Evolutionary conservation across 2,329 filamentous ascomycete genomes (phyloP), one percentile per base, ranked within the genome.

Genomic region (Colletotrichum viniferum): DNA sequence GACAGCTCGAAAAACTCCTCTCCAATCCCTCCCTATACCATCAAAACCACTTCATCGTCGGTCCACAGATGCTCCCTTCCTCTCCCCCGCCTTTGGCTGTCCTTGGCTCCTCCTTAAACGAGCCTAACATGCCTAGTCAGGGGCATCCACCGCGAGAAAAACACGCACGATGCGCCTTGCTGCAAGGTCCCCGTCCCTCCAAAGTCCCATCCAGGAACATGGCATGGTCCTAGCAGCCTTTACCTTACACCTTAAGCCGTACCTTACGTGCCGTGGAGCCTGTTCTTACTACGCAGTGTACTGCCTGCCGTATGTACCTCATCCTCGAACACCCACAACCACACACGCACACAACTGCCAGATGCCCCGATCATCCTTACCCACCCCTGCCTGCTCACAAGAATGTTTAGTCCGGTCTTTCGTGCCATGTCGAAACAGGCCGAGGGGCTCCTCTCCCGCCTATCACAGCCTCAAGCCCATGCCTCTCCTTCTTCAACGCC

Each of bases 401-500:
- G 81, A 79, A 78, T 76, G 69, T 70, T 77, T 78, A 77, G 77
- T 76, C 72, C 61, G 52, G 71, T 74, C 72, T 77, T 66, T 48
- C 8, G 77, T 67, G 74, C 69, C 67, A 67, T 69, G 77, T 74
- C 77, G 77, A 78, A 78, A 78, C 77, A 77, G 64, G 72, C 75
- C 75, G 64, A 77, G 71, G 71, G 71, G 64, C 65, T 63, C 24
- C 58, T 69, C 69, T 70, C 74, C 73, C 76, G 76, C 82, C 82
- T 84, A 83, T 83, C 82, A 83, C 76, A 71, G 70, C 60, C 74
- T 61, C 58, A 38, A 77, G 56, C 60, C 75, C 32, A 68, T 61
- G 24, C 66, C 69, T 72, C 56, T 71, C 75, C 77, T 74, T 77
- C 67, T 76, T 73, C 69, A 71, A 65, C 76, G 67, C 60, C 77